These are phyloP conservation scores for Dendrobium nobile DNA, from an alignment of 106 monocot species.

Conservation along the genomic window DNA sequence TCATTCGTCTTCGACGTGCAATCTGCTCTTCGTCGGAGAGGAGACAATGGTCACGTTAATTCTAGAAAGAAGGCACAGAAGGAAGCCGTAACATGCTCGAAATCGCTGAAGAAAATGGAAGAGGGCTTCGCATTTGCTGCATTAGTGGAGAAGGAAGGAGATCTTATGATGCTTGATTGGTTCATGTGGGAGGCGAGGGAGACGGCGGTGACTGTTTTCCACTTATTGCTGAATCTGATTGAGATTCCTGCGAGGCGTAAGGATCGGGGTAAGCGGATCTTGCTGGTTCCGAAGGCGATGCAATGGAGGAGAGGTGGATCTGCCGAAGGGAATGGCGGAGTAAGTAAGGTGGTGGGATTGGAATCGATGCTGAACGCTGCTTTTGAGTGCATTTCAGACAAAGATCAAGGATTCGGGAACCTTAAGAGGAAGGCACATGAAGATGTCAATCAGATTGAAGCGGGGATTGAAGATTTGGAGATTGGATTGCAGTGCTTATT, in stretches of 20 bases:
- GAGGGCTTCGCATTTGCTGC: neutral
- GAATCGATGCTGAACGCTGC: neutral
- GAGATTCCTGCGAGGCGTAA: neutral
- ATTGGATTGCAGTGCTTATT: neutral
- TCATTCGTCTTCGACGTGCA: constrained; percentile 1
- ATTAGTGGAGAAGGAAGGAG: neutral
- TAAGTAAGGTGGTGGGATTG: neutral
- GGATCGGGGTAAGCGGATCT: neutral
- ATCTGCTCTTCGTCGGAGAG: neutral
- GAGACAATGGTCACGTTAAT: neutral
- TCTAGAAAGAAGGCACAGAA: constrained; percentile 1
- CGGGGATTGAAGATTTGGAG: neutral
- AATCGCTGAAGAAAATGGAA: constrained; percentile 1
- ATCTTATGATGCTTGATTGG: neutral
- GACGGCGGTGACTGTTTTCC: neutral
- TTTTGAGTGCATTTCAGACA: neutral
- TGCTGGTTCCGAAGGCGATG: neutral
- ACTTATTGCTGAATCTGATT: neutral
- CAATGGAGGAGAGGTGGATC: neutral
- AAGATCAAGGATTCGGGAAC: neutral
- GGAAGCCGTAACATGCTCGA: neutral
- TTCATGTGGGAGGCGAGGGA: neutral
- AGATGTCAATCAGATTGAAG: neutral
- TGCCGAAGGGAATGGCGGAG: neutral
- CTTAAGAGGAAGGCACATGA: neutral